A percentile compares a stretch with the other conserved stretches of the same genome.
These are phyloP conservation scores for Cyberlindnera samutprakarnensis DNA, from an alignment of 805 yeast species.

Conservation along the genomic window DNA sequence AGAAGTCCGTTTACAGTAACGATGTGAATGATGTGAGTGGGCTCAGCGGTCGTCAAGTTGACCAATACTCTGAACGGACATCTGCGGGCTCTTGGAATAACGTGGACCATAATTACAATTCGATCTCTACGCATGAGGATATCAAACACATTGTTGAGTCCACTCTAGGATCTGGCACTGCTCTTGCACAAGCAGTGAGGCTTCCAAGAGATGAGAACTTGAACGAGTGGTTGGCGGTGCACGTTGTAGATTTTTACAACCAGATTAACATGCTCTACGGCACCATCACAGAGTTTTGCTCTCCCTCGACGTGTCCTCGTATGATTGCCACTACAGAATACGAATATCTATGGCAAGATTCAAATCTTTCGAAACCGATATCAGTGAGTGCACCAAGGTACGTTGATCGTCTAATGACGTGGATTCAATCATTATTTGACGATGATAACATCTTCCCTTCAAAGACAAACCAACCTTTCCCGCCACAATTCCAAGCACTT, in stretches of 20 bases:
- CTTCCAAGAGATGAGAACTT: conserved; percentile 88
- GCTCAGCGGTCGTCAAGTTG: too few species aligned
- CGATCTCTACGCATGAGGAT: conserved; percentile 55
- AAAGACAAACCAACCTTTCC: conserved; percentile 86
- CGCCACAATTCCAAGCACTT: conserved; percentile 69
- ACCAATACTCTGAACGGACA: too few species aligned
- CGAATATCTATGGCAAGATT: conserved; percentile 95
- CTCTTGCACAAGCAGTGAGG: conserved; percentile 86
- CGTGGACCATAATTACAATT: conserved; percentile 20
- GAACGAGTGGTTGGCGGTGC: conserved; percentile 95
- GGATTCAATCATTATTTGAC: conserved; percentile 92
- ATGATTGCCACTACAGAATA: conserved; percentile 98
- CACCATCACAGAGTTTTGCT: conserved; percentile 91
- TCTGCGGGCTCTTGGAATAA: too few species aligned
- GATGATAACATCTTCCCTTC: conserved; percentile 88
- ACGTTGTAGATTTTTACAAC: conserved; percentile 94
- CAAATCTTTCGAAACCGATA: conserved; percentile 60
- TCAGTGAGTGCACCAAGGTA: conserved; percentile 92
- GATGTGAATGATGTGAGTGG: too few species aligned
- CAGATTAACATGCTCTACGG: conserved; percentile 96
- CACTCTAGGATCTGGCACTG: conserved; percentile 88
- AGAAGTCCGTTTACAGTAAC: too few species aligned
- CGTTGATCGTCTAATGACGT: conserved; percentile 85
- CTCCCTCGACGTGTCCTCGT: conserved; percentile 89
- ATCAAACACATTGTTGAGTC: conserved; percentile 88